Evolutionary conservation across 2,329 filamentous ascomycete genomes (phyloP).

Genomic region (Ophiosphaerella herpotricha): DNA sequence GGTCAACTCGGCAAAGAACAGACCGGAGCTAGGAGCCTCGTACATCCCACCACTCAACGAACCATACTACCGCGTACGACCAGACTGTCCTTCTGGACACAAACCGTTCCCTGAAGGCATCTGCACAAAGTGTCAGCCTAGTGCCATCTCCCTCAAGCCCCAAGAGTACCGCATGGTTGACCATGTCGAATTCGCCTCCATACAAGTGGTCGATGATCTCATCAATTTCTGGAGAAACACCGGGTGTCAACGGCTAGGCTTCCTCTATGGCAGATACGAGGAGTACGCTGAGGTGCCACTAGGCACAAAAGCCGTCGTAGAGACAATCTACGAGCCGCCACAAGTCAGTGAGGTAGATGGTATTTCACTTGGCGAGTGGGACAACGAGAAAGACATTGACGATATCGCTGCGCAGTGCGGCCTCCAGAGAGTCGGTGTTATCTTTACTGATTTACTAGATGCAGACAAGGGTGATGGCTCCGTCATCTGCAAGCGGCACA

Average conservation of each 20-base stretch:
- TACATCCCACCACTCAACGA: constrained; percentile 95
- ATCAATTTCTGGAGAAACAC: constrained; percentile 90
- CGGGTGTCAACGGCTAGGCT: constrained; percentile 82
- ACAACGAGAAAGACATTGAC: constrained; percentile 80
- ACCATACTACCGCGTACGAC: constrained; percentile 87
- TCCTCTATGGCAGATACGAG: constrained; percentile 86
- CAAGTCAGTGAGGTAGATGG: constrained; percentile 89
- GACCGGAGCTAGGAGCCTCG: constrained; percentile 88
- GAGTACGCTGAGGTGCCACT: constrained; percentile 93
- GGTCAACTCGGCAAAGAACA: constrained; percentile 95
- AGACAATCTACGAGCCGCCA: constrained; percentile 95
- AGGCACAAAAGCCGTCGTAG: constrained; percentile 91
- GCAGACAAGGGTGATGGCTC: constrained; percentile 79
- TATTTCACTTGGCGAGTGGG: constrained; percentile 82
- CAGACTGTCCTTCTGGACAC: constrained; percentile 90
- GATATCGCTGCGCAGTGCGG: constrained; percentile 81
- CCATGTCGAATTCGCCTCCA: constrained; percentile 92
- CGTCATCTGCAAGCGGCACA: constrained; percentile 92
- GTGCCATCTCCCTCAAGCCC: constrained; percentile 91
- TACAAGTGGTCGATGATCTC: constrained; percentile 83
- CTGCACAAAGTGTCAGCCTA: constrained; percentile 97
- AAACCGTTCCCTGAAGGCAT: constrained; percentile 94
- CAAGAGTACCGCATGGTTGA: constrained; percentile 97
- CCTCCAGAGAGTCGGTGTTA: constrained; percentile 85
- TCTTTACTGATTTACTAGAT: constrained; percentile 91